Base-by-base conservation (phyloP, 805 yeast species). In the Candida ponderosae region DNA sequence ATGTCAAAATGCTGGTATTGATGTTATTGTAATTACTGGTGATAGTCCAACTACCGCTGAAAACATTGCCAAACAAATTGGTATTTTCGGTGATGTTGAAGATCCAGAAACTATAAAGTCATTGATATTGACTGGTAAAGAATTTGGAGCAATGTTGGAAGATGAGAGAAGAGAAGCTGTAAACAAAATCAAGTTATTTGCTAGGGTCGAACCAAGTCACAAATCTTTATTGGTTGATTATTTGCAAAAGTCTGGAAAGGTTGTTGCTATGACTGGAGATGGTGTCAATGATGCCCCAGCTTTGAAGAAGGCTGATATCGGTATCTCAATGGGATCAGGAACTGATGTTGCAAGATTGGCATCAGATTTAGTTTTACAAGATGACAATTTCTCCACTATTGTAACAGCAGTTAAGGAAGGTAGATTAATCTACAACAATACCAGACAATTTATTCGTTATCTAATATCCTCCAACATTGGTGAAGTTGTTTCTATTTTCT, bases 251-350 rank as follows among this genome's bases (percentile, higher is more conserved):
- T 45, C 59, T 14, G 71, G 74, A 14, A 75, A 72, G 40, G 67
- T 70, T 48, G 79, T 74, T 34, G 82, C 79, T 17, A 76, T 76
- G 82, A 72, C 77, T 9, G 79, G 79, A 32, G 81, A 76, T 53
- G 81, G 81, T 41, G 80, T 76, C 28, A 76, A 76, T 53, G 81
- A 76, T 53, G 76, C 81, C 0, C 81, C 81, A 7, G 77, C 81
- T 5, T 59, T 76, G 47, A 75, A 73, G 51, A 69, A 68, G 40
- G 81, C 81, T 5, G 80, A 76, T 51, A 76, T 76, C 39, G 81
- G 81, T 38, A 68, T 76, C 46, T 73, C 79, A 11, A 75, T 76
- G 80, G 80, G 81, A 2, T 67, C 74, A 35, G 81, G 79, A 13
- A 72, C 79, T 1, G 80, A 74, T 52, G 79, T 74, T 18, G 81